These are phyloP conservation scores for Aspergillus homomorphus DNA, from an alignment of 495 filamentous ascomycete genomes.

Conservation along the genomic window DNA sequence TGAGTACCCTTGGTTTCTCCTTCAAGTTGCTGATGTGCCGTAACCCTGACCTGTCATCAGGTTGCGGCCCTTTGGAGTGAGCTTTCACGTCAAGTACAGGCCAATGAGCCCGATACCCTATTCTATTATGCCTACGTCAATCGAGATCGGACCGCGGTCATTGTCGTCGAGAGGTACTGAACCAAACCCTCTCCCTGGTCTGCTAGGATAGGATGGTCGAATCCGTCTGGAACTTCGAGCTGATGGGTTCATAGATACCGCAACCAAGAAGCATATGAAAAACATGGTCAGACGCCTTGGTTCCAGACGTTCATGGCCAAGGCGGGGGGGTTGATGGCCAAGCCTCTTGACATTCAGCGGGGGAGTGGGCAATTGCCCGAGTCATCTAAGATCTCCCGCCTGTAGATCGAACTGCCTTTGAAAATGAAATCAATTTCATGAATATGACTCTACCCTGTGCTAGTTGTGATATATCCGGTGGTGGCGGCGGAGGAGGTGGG, in stretches of 20 bases:
- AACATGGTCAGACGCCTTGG: constrained; percentile 28
- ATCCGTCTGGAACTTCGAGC: not conserved
- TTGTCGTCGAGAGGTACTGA: constrained; percentile 32
- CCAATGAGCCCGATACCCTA: constrained; percentile 33
- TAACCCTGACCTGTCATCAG: constrained; percentile 8
- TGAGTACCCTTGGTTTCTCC: constrained; percentile 6
- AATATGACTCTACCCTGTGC: not conserved
- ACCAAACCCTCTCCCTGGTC: not conserved
- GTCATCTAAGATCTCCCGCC: not conserved
- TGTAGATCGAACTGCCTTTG: no score
- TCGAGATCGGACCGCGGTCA: constrained; percentile 29
- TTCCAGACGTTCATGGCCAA: constrained; percentile 27
- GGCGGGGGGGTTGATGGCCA: constrained; percentile 21
- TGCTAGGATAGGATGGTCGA: not conserved
- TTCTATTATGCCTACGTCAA: constrained; percentile 31
- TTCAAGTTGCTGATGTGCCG: not conserved
- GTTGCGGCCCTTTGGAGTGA: constrained; percentile 22
- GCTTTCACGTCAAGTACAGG: constrained; percentile 29
- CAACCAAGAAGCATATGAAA: constrained; percentile 26
- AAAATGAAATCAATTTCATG: not conserved
- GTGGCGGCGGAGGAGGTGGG: no score
- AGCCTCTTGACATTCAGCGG: constrained; percentile 26
- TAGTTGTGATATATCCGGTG: not conserved
- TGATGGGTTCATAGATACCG: constrained; percentile 25
- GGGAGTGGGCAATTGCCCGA: constrained; percentile 23